Base-by-base conservation (phyloP, 2,329 filamentous ascomycete species). In the Talaromyces pinophilus region DNA sequence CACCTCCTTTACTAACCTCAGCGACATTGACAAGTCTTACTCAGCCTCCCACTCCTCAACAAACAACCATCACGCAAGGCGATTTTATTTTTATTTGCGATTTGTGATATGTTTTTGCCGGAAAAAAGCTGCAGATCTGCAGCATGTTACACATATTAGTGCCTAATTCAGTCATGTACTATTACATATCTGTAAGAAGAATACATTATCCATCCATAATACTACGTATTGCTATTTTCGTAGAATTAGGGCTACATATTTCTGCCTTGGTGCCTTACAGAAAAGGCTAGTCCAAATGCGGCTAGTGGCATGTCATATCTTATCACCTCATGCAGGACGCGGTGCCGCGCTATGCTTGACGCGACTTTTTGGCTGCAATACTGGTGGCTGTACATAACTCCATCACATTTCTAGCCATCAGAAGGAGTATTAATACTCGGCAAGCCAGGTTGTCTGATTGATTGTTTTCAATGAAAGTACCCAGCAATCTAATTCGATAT, bases 31-130 rank as follows among this genome's bases (percentile, higher is more conserved):
- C 22, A 40, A 42, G 22, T 19, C 35, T 57, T 17, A 35, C 48
- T 50, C 35, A 66, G 17, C 8, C 55, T 50, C 19, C 59, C 6
- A n/a, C 33, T 8, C 22, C 33, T 13, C 59, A 62, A 35, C 48
- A 66, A 13, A 66, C 64, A 17, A 62, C 59, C 5, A 62, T 66
- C 50, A 66, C 64, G 25, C 64, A 62, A 44, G 59, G 25, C 40
- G 46, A 66, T 19, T 55, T 62, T 48, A 62, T 66, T 40, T 35
- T 57, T 5, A 57, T 62, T 46, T 66, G 64, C 52, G 64, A 66
- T 22, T 33, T 66, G 17, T 66, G 35, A 42, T 59, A 28, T 59
- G 48, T 28, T 52, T 28, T 15, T 50, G 22, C 13, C 5, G 25
- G 48, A 2, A 52, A 28, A 50, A 28, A 22, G 3, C 28, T 19